Percentiles rank a stretch among this genome's conserved stretches.
Conservation (phyloP, 345 rosid genomes). For the Camelina neglecta region DNA sequence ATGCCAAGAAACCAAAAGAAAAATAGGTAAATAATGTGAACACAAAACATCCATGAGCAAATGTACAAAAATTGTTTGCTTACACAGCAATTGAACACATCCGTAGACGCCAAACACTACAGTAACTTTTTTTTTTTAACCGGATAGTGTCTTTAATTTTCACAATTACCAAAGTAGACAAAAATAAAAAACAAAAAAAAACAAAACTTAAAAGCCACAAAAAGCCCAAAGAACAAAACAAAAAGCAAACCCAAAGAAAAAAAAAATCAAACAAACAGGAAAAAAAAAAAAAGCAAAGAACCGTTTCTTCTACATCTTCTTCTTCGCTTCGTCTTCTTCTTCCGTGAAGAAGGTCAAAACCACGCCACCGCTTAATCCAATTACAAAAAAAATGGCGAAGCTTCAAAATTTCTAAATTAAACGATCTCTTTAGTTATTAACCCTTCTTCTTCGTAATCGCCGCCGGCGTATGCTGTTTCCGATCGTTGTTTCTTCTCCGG, state of each 20-base stretch:
- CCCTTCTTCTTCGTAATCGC: neutral
- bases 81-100: neutral
- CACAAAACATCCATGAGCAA: neutral
- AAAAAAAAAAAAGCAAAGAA: slow-evolving; percentile 45
- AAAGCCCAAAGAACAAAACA: neutral
- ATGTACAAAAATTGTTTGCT: neutral
- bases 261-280: neutral
- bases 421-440: slow-evolving; percentile 1
- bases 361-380: slow-evolving; percentile 41
- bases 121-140: neutral
- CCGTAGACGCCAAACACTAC: neutral
- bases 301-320: slow-evolving; percentile 43
- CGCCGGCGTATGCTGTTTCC: slow-evolving; percentile 53
- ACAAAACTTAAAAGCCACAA: slow-evolving; percentile 6
- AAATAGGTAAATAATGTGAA: no score
- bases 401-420: slow-evolving; percentile 23
- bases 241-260: neutral
- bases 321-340: slow-evolving; percentile 38
- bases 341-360: slow-evolving; percentile 49
- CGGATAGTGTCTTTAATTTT: neutral
- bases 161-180: neutral
- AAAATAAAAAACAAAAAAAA: neutral
- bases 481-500: slow-evolving; percentile 55
- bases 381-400: slow-evolving; percentile 19
- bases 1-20: no score